A percentile compares a stretch with the other conserved stretches of the same genome.
Evolutionary conservation across 2,329 filamentous ascomycete species (phyloP).

Genomic region (Saccharata proteae): DNA sequence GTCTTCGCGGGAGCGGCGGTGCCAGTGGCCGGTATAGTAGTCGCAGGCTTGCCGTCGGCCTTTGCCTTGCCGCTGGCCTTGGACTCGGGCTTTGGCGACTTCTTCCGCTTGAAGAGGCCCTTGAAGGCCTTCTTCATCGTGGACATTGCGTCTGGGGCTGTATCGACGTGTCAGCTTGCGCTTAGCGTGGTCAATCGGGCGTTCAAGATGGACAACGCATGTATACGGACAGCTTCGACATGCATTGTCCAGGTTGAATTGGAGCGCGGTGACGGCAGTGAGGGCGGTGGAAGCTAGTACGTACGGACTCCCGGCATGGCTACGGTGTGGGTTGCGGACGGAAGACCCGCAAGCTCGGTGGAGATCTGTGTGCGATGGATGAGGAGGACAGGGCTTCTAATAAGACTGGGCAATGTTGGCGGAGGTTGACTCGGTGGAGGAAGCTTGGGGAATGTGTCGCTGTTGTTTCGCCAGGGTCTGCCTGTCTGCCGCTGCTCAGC

Average conservation of each 20-base stretch:
- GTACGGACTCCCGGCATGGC: slow-evolving; percentile 29
- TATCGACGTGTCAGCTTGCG: no score
- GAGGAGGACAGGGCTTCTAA: no score
- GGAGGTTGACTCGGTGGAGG: no score
- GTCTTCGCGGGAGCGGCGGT: slow-evolving; percentile 19
- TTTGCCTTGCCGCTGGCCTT: slow-evolving; percentile 10
- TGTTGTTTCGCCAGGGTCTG: no score
- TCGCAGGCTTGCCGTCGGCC: slow-evolving; percentile 12
- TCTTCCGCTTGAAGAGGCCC: slow-evolving; percentile 21
- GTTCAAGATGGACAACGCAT: not conserved
- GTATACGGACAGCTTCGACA: not conserved
- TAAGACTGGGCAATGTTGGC: no score
- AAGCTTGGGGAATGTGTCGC: no score
- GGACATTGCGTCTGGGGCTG: slow-evolving; percentile 24
- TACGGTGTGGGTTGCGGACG: slow-evolving; percentile 3
- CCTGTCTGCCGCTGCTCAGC: no score
- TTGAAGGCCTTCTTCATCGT: slow-evolving; percentile 27
- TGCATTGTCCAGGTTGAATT: slow-evolving; percentile 1
- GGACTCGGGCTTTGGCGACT: slow-evolving; percentile 6
- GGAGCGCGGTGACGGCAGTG: not conserved
- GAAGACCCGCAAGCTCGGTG: no score
- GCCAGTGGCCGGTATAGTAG: slow-evolving; percentile 15
- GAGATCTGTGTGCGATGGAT: no score
- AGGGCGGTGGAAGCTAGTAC: slow-evolving; percentile 11
- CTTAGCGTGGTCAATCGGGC: no score